Base-by-base conservation (phyloP, 805 yeast species). In the Nakazawaea peltata region DNA sequence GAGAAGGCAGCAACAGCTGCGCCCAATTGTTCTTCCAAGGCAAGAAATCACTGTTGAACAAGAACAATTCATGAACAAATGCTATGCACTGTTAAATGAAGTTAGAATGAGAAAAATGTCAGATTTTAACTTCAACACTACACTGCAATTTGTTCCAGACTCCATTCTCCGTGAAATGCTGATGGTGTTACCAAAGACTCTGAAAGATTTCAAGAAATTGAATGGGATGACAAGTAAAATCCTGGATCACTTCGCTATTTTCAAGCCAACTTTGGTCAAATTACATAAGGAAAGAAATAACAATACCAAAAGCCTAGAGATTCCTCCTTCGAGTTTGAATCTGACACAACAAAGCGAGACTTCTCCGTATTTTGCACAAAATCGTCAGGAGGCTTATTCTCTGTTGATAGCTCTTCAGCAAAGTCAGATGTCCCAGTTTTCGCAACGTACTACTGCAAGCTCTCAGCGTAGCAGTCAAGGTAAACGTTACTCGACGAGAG, bases 151-250 rank as follows among this genome's bases (percentile, higher is more conserved):
- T 33, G 59, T 63, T 8, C 48, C 63, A 0, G 62, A 61, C 37
- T 54, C 51, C 2, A 53, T 74, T 0, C 49, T 78, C 39, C 63
- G 65, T 40, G 77, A 73, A 29, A 68, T 79, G 75, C 74, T 83
- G 0, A 43, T 51, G 14, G 60, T 56, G 33, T 57, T 79, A 22
- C 86, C 87, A 1, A 60, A 63, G 2, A 67, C 64, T 12, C 65
- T 65, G 30, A 50, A 47, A 13, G 79, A 65, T 27, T 80, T 62
- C 49, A 53, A 59, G 5, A 50, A 47, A 32, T 45, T 74, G 32
- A 51, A 47, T 1, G 69, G 60, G 4, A 52, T 67, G 14, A 48
- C 53, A 19, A 47, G 28, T 5, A 53, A 37, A 53, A 61, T 57
- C 28, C 27, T 44, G 21, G 49, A 43, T 33, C 54, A 48, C 32